Conservation (phyloP, 805 yeast species). For the Ogataea kodamae region DNA sequence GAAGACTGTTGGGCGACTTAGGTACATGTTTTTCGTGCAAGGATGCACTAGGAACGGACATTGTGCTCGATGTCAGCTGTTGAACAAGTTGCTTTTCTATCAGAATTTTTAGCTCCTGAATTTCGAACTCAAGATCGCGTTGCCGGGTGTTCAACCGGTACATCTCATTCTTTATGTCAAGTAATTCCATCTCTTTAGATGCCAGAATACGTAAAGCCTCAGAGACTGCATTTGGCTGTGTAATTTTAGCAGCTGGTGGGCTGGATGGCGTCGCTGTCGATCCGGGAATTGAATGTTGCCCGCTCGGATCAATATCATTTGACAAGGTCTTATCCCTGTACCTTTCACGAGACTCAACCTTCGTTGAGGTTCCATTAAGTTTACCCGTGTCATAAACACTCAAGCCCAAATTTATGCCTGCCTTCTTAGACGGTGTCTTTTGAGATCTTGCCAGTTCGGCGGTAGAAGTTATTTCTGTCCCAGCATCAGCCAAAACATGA, state of each 20-base stretch:
- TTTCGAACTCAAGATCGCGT: slow-evolving; percentile 43
- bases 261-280: no score
- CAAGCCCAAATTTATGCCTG: slow-evolving; percentile 32
- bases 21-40: slow-evolving; percentile 17
- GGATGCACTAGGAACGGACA: slow-evolving; percentile 1
- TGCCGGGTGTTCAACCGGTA: slow-evolving; percentile 41
- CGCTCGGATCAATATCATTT: no score
- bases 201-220: slow-evolving; percentile 60
- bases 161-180: slow-evolving; percentile 59
- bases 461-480: no score
- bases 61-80: slow-evolving; percentile 31
- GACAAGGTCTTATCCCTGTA: no score
- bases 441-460: no score
- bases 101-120: slow-evolving; percentile 45
- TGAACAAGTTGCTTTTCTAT: slow-evolving; percentile 45
- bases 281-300: no score
- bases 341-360: no score
- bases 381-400: slow-evolving; percentile 30
- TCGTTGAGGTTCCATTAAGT: no score
- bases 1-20: slow-evolving; percentile 21
- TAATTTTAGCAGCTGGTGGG: no score
- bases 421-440: slow-evolving; percentile 17
- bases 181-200: slow-evolving; percentile 61
- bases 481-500: no score
- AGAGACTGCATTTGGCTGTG: slow-evolving; percentile 35